Evolutionary conservation across 352 stramenopile species (phyloP).

Genomic region (Pythium graminicola): DNA sequence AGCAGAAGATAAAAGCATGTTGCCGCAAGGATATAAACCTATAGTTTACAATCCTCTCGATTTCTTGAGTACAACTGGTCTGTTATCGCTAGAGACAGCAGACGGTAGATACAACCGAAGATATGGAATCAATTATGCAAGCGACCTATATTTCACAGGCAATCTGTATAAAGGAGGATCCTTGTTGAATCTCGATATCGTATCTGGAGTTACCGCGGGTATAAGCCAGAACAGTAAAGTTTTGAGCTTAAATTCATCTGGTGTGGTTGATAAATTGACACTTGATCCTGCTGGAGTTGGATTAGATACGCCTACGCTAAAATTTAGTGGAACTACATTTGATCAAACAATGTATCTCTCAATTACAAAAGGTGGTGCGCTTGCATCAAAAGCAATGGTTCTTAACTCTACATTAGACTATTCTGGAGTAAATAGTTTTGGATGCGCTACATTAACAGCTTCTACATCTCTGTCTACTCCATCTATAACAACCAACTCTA

Average conservation of each 20-base stretch:
- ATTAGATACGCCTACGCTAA: no score
- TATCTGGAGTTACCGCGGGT: neutral
- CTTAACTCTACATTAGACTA: neutral
- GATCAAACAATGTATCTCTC: no score
- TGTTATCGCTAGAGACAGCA: neutral
- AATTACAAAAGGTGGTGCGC: neutral
- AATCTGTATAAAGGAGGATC: constrained; percentile 4
- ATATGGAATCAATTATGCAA: constrained; percentile 9
- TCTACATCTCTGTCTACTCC: no score
- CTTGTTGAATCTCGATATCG: no score
- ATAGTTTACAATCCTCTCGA: constrained; percentile 7
- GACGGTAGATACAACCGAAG: constrained; percentile 1
- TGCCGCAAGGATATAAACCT: constrained; percentile 2
- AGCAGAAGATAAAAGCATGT: constrained; percentile 3
- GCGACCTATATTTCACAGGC: neutral
- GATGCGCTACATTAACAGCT: neutral
- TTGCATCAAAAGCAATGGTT: no score
- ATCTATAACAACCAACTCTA: no score
- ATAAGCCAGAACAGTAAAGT: neutral
- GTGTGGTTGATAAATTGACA: neutral
- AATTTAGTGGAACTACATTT: no score
- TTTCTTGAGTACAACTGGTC: neutral
- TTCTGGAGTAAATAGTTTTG: neutral
- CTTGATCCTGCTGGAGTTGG: neutral
- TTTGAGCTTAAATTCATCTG: neutral